Conservation (phyloP, 2,329 filamentous ascomycete species). For the Aspergillus versicolor region DNA sequence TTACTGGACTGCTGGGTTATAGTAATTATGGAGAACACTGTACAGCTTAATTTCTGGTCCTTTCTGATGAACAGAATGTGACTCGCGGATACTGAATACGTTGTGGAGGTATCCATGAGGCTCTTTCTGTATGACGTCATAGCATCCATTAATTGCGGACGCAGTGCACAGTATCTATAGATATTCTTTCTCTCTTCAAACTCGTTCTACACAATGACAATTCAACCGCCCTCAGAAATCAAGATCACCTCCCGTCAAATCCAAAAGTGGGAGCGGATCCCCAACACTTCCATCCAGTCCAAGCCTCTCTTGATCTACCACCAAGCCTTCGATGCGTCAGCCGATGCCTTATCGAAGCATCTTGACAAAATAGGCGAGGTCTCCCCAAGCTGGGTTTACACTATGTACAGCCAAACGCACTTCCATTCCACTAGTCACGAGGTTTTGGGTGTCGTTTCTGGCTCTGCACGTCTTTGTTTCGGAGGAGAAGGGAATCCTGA, state of each 20-base stretch:
- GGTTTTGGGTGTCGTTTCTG: slow-evolving; percentile 60
- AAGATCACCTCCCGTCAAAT: slow-evolving; percentile 60
- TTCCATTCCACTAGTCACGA: slow-evolving; percentile 69
- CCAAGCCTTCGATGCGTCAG: slow-evolving; percentile 52
- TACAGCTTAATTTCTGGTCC: too few relatives aligned
- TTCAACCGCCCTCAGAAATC: slow-evolving; percentile 51
- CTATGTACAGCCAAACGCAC: slow-evolving; percentile 66
- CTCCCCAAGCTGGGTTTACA: slow-evolving; percentile 65
- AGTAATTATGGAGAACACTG: too few relatives aligned
- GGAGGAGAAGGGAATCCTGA: slow-evolving; percentile 62
- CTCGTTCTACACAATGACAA: slow-evolving; percentile 29
- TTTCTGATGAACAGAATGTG: too few relatives aligned
- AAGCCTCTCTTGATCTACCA: slow-evolving; percentile 68
- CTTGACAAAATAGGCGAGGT: slow-evolving; percentile 56
- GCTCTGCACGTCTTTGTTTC: slow-evolving; percentile 63
- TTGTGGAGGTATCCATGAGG: not conserved
- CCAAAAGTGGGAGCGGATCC: slow-evolving; percentile 55
- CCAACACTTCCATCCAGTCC: slow-evolving; percentile 64
- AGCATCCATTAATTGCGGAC: not conserved
- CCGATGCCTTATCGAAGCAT: slow-evolving; percentile 57
- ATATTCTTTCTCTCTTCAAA: not conserved
- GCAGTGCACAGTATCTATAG: not conserved
- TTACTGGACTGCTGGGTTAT: not conserved
- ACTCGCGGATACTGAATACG: too few relatives aligned
- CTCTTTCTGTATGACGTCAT: not conserved